phyloP scores from a whole-genome alignment of 208 protist species.

The Trypanosoma platydactyli region DNA sequence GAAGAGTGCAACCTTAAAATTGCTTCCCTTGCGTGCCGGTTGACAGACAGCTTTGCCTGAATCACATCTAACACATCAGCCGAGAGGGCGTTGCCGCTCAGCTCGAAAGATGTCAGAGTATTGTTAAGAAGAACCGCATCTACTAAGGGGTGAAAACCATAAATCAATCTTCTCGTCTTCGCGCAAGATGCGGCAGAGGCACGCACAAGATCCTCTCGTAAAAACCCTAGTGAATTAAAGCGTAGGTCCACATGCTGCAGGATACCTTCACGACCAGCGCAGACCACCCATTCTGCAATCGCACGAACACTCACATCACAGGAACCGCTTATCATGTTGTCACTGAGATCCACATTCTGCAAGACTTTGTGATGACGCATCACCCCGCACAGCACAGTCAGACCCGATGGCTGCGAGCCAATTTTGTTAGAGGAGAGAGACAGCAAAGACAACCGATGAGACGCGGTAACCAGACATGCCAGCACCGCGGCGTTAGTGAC shows the following conservation, averaged over 20 bases:
- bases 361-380: constrained; percentile 39
- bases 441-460: constrained; percentile 31
- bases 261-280: constrained; percentile 16
- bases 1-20: background rate
- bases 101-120: constrained; percentile 32
- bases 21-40: constrained; percentile 28
- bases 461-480: constrained; percentile 28
- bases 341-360: constrained; percentile 30
- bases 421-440: constrained; percentile 53
- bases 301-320: constrained; percentile 32
- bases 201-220: background rate
- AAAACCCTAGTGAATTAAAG: constrained; percentile 30
- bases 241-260: constrained; percentile 26
- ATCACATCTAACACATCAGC: constrained; percentile 40
- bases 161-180: constrained; percentile 3
- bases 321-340: constrained; percentile 43
- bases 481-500: constrained; percentile 39
- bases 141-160: constrained; percentile 45
- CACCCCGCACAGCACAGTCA: constrained; percentile 36
- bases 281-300: constrained; percentile 55
- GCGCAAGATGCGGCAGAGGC: background rate
- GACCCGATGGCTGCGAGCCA: constrained; percentile 27
- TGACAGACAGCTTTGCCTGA: constrained; percentile 60
- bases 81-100: constrained; percentile 45
- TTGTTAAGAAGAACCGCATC: constrained; percentile 68